These are phyloP conservation scores for Lyophyllum decastes DNA, from an alignment of 768 basidiomycete genomes.

Conservation along the genomic window DNA sequence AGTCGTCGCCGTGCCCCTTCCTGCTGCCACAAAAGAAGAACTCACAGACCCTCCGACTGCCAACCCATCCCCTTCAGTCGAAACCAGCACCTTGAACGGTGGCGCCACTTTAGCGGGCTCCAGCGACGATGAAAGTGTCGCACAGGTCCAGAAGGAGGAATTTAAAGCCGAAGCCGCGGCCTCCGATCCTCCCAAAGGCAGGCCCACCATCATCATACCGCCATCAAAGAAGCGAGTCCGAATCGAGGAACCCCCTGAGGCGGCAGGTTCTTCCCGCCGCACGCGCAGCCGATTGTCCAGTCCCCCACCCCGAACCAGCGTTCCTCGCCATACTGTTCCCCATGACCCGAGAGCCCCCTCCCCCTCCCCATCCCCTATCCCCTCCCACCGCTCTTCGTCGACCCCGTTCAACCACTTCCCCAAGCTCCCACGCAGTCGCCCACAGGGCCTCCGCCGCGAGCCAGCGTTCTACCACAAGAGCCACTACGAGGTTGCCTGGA, in stretches of 20 bases:
- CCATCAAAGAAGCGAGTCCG: neutral
- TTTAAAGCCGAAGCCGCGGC: neutral
- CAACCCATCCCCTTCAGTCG: neutral
- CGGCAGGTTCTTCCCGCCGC: neutral
- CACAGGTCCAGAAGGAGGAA: neutral
- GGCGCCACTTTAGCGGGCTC: neutral
- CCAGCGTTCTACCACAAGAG: slow-evolving; percentile 13
- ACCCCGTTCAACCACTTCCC: slow-evolving; percentile 14
- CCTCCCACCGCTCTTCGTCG: neutral
- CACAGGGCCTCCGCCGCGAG: slow-evolving; percentile 13
- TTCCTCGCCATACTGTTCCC: neutral
- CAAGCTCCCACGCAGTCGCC: slow-evolving; percentile 1
- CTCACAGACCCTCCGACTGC: neutral
- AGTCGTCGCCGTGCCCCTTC: neutral
- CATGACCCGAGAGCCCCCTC: neutral
- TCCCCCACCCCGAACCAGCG: neutral
- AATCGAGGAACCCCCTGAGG: neutral
- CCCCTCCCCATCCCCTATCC: neutral
- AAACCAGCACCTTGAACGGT: neutral
- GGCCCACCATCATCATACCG: neutral
- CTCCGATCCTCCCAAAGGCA: neutral
- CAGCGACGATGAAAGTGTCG: neutral
- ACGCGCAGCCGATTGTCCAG: neutral
- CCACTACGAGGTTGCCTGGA: slow-evolving; percentile 16
- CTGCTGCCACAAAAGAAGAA: neutral